Evolutionary conservation across 2,329 filamentous ascomycete species (phyloP), one percentile per base, ranked within the genome.

Genomic region (Fusarium nelsonii): DNA sequence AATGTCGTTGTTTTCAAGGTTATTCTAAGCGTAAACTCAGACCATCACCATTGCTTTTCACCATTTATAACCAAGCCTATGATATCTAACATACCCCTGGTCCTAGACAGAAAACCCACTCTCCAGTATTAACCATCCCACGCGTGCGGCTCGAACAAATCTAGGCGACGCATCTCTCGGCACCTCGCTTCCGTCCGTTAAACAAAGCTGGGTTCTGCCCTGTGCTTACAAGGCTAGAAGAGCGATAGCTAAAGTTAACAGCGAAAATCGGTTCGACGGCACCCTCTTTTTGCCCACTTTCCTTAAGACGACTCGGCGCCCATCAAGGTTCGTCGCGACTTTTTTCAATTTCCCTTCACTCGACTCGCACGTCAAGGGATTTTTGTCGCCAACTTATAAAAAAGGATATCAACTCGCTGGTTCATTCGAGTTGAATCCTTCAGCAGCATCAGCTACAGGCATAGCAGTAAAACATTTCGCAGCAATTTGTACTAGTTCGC

Each of bases 121-220:
- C 48, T 54, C 36, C 41, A 45, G 16, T 30, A 43, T 39, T 18
- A 46, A 36, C 46, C 60, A 39, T 54, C 68, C 56, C 64, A 68
- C 51, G 45, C 53, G 48, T 48, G 44, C 49, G 52, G 48, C 55
- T 68, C 32, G 18, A 39, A 46, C 8, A 43, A 34, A 32, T 65
- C 41, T 57, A 45, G 51, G 58, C 40, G 57, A 67, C 55, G 48
- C 57, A 66, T 53, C 64, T 36, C 40, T 70, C 72, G 72, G 73
- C 73, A 72, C 50, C 55, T 68, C 50, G 54, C 58, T 68, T 63
- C 71, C 68, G 68, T 56, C 15, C 12, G 18, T 51, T 30, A 18
- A 37, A 34, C 48, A 40, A 51, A 51, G 23, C 41, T 57, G 32
- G 54, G 49, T 45, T 61, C 50, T 51, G 51, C 65, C 49, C 48